Evolutionary conservation across 192 early-diverging fungal genomes (phyloP).

Genomic region (Backusella circina): DNA sequence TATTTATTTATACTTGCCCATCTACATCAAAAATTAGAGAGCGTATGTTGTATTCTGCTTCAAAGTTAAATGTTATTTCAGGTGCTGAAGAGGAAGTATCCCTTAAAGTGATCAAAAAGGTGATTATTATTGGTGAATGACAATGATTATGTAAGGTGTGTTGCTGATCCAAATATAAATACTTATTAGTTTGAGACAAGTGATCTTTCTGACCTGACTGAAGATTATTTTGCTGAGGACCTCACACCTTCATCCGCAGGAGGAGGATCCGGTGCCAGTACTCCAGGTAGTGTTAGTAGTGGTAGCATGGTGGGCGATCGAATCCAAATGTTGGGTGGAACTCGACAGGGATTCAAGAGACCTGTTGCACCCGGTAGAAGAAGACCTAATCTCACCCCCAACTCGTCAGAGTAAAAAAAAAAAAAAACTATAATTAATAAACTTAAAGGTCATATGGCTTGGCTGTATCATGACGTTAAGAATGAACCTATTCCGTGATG

Average conservation of each 20-base stretch:
- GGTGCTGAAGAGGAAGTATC: conserved; percentile 50
- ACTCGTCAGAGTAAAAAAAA: not conserved
- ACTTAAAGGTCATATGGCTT: not conserved
- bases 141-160: not conserved
- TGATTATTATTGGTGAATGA: conserved; percentile 1
- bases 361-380: conserved; percentile 32
- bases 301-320: conserved; percentile 25
- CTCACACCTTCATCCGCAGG: not conserved
- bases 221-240: conserved; percentile 51
- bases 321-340: conserved; percentile 33
- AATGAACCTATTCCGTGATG: not conserved
- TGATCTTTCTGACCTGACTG: conserved; percentile 52
- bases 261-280: conserved; percentile 26
- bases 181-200: conserved; percentile 54
- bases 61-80: conserved; percentile 56
- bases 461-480: not conserved
- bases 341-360: conserved; percentile 28
- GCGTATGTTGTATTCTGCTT: conserved; percentile 89
- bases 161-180: not conserved
- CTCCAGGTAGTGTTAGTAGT: not conserved
- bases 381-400: conserved; percentile 8
- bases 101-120: conserved; percentile 59
- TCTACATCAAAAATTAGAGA: conserved; percentile 75
- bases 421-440: not conserved
- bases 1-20: conserved; percentile 91